Conservation (phyloP, 176 grass and related monocot species). For the Thalia dealbata region DNA sequence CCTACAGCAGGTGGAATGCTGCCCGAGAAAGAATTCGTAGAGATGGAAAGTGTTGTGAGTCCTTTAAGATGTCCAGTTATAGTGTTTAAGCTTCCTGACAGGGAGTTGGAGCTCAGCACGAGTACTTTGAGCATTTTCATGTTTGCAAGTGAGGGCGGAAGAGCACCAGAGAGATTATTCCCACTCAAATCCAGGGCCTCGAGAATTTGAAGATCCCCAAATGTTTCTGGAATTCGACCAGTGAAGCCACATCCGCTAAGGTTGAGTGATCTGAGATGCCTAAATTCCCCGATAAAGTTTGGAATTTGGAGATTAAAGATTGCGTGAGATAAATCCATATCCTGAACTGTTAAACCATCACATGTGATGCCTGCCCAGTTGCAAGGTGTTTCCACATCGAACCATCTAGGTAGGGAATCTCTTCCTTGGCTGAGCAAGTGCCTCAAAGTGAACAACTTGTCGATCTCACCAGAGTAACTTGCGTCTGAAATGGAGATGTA, state of each 20-base stretch:
- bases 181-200: conserved; percentile 57
- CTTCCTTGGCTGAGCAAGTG: conserved; percentile 39
- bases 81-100: conserved; percentile 43
- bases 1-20: conserved; percentile 57
- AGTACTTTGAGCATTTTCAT: conserved; percentile 51
- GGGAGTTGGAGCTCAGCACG: conserved; percentile 46
- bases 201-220: conserved; percentile 40
- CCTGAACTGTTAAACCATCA: conserved; percentile 28
- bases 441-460: conserved; percentile 46
- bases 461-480: conserved; percentile 34
- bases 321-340: conserved; percentile 58
- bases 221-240: conserved; percentile 45
- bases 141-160: conserved; percentile 48
- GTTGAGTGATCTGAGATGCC: conserved; percentile 52
- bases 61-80: conserved; percentile 44
- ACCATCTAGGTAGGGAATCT: conserved; percentile 68
- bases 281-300: conserved; percentile 38
- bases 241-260: conserved; percentile 61
- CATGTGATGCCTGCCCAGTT: conserved; percentile 67
- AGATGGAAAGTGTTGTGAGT: conserved; percentile 50
- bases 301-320: conserved; percentile 54
- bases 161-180: conserved; percentile 48
- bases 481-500: conserved; percentile 20
- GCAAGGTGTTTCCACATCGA: conserved; percentile 69
- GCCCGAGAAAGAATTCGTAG: conserved; percentile 48